Percentiles rank a stretch among this genome's conserved stretches.
phyloP scores from a whole-genome alignment of 2,329 filamentous ascomycete genomes.

The Dactylonectria estremocensis region DNA sequence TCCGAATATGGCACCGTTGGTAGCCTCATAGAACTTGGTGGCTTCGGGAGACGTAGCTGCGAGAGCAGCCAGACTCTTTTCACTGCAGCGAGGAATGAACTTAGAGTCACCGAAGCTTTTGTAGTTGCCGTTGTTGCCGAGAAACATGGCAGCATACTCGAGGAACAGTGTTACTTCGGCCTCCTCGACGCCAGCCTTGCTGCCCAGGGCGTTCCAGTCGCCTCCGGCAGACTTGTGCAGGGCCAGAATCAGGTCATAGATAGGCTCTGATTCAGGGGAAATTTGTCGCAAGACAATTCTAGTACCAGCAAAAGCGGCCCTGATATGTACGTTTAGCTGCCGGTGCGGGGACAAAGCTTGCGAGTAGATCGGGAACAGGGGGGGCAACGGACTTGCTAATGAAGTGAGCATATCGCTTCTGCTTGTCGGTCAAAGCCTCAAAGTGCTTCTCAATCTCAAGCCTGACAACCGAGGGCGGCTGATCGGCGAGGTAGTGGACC shows the following conservation, averaged over 20 bases:
- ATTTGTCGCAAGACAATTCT: constrained; percentile 86
- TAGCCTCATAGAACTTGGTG: constrained; percentile 75
- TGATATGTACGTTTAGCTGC: constrained; percentile 52
- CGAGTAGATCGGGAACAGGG: not conserved
- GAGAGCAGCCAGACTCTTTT: constrained; percentile 75
- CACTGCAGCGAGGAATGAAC: constrained; percentile 81
- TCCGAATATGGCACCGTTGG: constrained; percentile 81
- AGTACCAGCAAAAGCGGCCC: constrained; percentile 83
- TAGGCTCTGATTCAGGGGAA: constrained; percentile 84
- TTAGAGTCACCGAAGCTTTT: constrained; percentile 91
- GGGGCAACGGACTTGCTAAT: constrained; percentile 77
- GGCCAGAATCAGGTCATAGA: constrained; percentile 85
- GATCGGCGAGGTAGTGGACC: constrained; percentile 89
- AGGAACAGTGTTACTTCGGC: constrained; percentile 79
- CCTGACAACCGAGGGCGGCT: constrained; percentile 88
- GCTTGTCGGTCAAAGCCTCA: constrained; percentile 79
- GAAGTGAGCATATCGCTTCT: constrained; percentile 93
- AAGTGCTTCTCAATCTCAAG: constrained; percentile 96
- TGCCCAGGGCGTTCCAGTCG: constrained; percentile 78
- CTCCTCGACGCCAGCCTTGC: constrained; percentile 75
- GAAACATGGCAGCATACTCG: constrained; percentile 83
- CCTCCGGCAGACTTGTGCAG: constrained; percentile 77
- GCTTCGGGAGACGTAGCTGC: constrained; percentile 74
- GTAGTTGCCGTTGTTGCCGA: constrained; percentile 88
- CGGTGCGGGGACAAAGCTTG: constrained; percentile 8